These are phyloP conservation scores for Eragrostis nindensis DNA, from an alignment of 176 grass and related monocot genomes.

Conservation along the genomic window DNA sequence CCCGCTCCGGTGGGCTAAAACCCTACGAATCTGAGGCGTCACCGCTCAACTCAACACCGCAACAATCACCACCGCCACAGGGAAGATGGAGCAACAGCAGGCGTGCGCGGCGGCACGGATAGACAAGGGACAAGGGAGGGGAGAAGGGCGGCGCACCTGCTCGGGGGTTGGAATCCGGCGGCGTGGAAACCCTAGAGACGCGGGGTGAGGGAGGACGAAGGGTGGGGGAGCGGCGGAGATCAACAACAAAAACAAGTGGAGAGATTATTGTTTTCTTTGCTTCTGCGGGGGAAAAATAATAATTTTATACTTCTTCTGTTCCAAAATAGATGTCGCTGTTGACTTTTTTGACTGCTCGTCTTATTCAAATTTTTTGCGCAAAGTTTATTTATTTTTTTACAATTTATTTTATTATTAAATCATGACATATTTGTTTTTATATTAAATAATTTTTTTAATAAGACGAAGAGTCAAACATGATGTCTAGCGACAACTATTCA, in stretches of 20 bases:
- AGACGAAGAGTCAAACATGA: too few relatives aligned
- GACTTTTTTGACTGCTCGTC: too few relatives aligned
- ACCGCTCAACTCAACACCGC: neutral
- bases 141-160: constrained; percentile 2
- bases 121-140: neutral
- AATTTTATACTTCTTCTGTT: neutral
- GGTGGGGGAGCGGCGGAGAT: constrained; percentile 6
- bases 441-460: too few relatives aligned
- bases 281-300: neutral
- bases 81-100: neutral
- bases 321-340: too few relatives aligned
- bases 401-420: too few relatives aligned
- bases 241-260: constrained; percentile 28
- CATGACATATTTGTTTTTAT: too few relatives aligned
- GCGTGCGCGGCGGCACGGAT: neutral
- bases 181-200: constrained; percentile 34
- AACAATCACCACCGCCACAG: neutral
- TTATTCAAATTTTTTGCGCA: too few relatives aligned
- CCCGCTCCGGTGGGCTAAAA: neutral
- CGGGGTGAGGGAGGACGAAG: neutral
- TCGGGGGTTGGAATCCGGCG: constrained; percentile 17
- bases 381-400: too few relatives aligned
- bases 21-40: constrained; percentile 19
- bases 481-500: too few relatives aligned
- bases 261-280: constrained; percentile 5